Evolutionary conservation across 129 eudicot genomes (phyloP), one percentile per base, ranked within the genome.

Genomic region (Escallonia herrerae): DNA sequence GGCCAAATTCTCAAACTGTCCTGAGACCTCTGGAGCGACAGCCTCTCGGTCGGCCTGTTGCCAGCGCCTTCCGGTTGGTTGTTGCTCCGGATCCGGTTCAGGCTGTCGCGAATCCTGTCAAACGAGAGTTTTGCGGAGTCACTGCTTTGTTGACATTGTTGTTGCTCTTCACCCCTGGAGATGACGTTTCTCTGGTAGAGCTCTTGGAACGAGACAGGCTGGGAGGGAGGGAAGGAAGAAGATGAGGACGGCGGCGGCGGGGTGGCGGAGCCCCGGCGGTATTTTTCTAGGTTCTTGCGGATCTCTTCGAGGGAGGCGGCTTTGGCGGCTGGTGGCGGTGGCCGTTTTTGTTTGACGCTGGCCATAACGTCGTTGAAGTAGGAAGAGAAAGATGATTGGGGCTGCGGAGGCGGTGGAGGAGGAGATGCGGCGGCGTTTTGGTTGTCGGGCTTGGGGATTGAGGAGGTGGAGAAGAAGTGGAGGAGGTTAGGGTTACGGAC

Each of bases 251-350:
- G 8, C 9, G 82, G 58, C 2, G 69, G 81, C 40, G 77, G 75
- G 0, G 60, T 64, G 43, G 86, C 40, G 9, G 83, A 7, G 39
- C 64, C 74, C 41, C 61, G 72, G 37, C 79, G 88, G 60, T 58
- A 84, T 70, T 73, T 79, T 51, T 81, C 73, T 43, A 89, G 69
- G 44, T 70, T 80, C 33, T 64, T 83, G 22, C 80, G 80, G 62
- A 89, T 80, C 40, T 80, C 82, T 0, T 74, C 82, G 0, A 58
- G 2, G 3, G 81, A 62, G 14, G 60, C 42, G 4, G 10, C 40
- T 9, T 72, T 76, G 0, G 75, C 59, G 11, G 80, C 55, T n/a
- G 68, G 54, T 56, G 76, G 82, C 15, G 48, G 64, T 37, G 72
- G 68, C 6, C 76, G 9, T 14, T 71, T 47, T 58, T 70, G 75